Base-by-base conservation (phyloP, 768 basidiomycete species). In the Boletus reticuloceps region DNA sequence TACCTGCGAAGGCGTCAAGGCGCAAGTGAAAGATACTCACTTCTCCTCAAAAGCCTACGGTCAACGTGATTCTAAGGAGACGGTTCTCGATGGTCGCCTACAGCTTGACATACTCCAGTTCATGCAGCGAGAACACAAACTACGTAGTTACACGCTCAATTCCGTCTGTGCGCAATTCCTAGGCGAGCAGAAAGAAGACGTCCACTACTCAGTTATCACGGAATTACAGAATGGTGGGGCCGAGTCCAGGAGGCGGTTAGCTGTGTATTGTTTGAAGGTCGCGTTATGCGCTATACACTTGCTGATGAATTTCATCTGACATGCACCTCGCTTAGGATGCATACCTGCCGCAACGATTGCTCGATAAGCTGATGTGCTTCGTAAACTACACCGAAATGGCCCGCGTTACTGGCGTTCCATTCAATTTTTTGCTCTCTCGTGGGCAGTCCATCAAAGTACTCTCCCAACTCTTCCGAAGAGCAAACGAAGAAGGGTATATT, bases 371-470 rank as follows among this genome's bases (percentile, higher is more conserved):
- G 32, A 98, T 98, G 97, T 98, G 94, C 59, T 94, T 99, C 65
- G 88, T 99, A 71, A 99, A 99, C 71, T 98, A 97, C 67, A 88
- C 85, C 44, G 97, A 99, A 71, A 98, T 99, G 97, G 82, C 97
- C n/a, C 91, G 97, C 69, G 97, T 99, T 5, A 99, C 97, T 0
- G 97, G 97, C n/a, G 94, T 99, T 12, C 97, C 97, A 0, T 99
- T 99, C 82, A 98, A 98, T 66, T 98, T 84, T 69, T 80, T 99
- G 8, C 79, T 99, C 9, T 80, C 94, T 19, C 84, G 96, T 39
- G 97, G 97, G 2, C 97, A 99, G 70, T 98, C 96, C 40, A 98
- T 99, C 80, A 99, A 98, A 69, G 97, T 99, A 44, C 78, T 99
- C 52, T 97, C 94, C 10, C 97, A 99, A 68, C 80, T 99, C 7